These are phyloP conservation scores for Buxus sempervirens DNA, from an alignment of 164 flowering plant genomes.

Conservation along the genomic window DNA sequence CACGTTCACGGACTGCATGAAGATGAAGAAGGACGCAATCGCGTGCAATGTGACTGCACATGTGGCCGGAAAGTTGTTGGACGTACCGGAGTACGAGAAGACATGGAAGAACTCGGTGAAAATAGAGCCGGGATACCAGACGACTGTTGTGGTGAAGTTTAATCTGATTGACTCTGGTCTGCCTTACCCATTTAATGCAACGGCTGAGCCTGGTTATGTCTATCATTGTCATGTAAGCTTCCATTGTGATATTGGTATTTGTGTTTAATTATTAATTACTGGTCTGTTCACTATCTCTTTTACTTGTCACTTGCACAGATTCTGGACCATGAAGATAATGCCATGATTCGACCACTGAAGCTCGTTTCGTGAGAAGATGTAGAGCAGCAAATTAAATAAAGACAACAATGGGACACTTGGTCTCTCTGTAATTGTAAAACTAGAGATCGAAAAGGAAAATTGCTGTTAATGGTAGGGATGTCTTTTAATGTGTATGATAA, in stretches of 20 bases:
- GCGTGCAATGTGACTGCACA: conserved; percentile 5
- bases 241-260: not conserved
- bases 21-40: conserved; percentile 4
- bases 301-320: too few relatives aligned
- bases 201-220: conserved; percentile 21
- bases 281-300: too few relatives aligned
- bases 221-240: conserved; percentile 22
- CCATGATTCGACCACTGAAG: conserved; percentile 19
- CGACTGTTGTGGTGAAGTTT: conserved; percentile 9
- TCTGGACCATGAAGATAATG: conserved; percentile 23
- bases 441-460: too few relatives aligned
- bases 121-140: conserved; percentile 14
- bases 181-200: conserved; percentile 17
- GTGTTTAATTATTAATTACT: too few relatives aligned
- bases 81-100: conserved; percentile 6
- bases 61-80: not conserved
- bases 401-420: too few relatives aligned
- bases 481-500: too few relatives aligned
- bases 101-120: conserved; percentile 16
- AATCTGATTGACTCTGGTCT: not conserved
- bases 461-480: too few relatives aligned
- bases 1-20: conserved; percentile 13
- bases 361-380: conserved; percentile 3
- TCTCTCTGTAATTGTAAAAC: too few relatives aligned
- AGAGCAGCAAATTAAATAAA: too few relatives aligned